A percentile compares a stretch with the other conserved stretches of the same genome.
These are phyloP conservation scores for Colletotrichum tabaci DNA, from an alignment of 2,329 filamentous ascomycete genomes.

Conservation along the genomic window DNA sequence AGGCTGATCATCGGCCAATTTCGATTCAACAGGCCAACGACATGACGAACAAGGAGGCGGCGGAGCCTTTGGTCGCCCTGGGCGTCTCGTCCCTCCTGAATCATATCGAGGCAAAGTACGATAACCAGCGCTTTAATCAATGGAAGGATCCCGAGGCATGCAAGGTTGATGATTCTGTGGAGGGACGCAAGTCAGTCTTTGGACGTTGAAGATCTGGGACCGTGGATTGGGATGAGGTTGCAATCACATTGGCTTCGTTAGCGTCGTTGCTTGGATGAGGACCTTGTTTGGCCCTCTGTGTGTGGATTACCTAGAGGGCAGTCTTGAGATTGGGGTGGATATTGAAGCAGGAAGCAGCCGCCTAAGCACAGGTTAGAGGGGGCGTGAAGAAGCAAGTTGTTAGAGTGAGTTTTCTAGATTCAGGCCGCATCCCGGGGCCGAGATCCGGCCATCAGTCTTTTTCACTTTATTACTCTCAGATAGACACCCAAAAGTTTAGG, in stretches of 20 bases:
- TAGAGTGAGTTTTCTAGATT: constrained; percentile 28
- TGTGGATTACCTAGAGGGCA: constrained; percentile 23
- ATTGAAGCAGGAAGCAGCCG: constrained; percentile 8
- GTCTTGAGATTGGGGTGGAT: constrained; percentile 27
- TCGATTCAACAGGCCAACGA: constrained; percentile 56
- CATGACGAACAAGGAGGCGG: constrained; percentile 56
- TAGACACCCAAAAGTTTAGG: constrained; percentile 36
- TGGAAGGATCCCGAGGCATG: constrained; percentile 27
- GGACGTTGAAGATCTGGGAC: constrained; percentile 18
- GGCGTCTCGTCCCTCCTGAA: constrained; percentile 52
- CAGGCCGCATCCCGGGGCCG: constrained; percentile 17
- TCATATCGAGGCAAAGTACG: constrained; percentile 30
- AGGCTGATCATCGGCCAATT: constrained; percentile 48
- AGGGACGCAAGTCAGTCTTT: constrained; percentile 29
- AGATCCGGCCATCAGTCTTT: constrained; percentile 34
- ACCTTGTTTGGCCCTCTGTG: constrained; percentile 36
- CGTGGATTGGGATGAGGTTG: not conserved
- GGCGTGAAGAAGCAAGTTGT: constrained; percentile 29
- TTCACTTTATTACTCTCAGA: constrained; percentile 37
- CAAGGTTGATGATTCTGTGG: constrained; percentile 24
- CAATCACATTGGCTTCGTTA: constrained; percentile 33
- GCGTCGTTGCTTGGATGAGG: constrained; percentile 40
- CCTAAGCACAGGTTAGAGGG: constrained; percentile 26
- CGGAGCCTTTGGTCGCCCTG: constrained; percentile 60
- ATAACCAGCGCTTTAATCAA: constrained; percentile 8